Percentiles rank a stretch among this genome's conserved stretches.
phyloP scores from a whole-genome alignment of 192 early-diverging fungal genomes.

The Backusella australiensis region DNA sequence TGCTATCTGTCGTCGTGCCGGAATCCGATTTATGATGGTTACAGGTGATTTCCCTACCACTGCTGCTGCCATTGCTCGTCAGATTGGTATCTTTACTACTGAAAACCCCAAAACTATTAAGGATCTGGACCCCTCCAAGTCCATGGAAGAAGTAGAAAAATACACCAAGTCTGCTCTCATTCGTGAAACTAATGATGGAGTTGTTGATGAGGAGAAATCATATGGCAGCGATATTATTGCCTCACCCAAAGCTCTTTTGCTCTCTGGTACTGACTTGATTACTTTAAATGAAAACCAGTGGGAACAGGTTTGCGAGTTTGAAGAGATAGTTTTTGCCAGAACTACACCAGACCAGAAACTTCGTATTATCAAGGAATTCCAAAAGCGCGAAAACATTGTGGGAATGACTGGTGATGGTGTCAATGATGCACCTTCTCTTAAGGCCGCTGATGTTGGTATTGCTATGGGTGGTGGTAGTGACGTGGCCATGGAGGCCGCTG shows the following conservation, averaged over 20 bases:
- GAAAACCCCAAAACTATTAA: constrained; percentile 32
- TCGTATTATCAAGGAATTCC: constrained; percentile 75
- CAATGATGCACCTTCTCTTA: constrained; percentile 91
- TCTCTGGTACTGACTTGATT: constrained; percentile 66
- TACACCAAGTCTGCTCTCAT: constrained; percentile 68
- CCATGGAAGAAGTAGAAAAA: constrained; percentile 12
- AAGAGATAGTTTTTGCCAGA: constrained; percentile 79
- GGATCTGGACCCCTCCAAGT: constrained; percentile 20
- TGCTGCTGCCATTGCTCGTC: constrained; percentile 76
- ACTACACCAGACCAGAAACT: constrained; percentile 83
- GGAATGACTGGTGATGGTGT: constrained; percentile 92
- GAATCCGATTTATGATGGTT: constrained; percentile 83
- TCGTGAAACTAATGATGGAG: constrained; percentile 67
- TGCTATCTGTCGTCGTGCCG: constrained; percentile 57
- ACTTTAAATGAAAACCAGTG: constrained; percentile 62
- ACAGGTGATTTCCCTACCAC: constrained; percentile 83
- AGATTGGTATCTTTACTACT: constrained; percentile 70
- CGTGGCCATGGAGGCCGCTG: constrained; percentile 67
- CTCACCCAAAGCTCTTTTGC: constrained; percentile 34
- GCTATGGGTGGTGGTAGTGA: constrained; percentile 86
- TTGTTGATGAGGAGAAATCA: constrained; percentile 14
- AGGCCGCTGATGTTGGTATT: constrained; percentile 83
- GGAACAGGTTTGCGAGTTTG: constrained; percentile 66
- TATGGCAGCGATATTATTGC: constrained; percentile 35
- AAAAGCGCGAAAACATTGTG: constrained; percentile 66